Evolutionary conservation across 108 stramenopile genomes (phyloP).

Genomic region (Bacterosira constricta): DNA sequence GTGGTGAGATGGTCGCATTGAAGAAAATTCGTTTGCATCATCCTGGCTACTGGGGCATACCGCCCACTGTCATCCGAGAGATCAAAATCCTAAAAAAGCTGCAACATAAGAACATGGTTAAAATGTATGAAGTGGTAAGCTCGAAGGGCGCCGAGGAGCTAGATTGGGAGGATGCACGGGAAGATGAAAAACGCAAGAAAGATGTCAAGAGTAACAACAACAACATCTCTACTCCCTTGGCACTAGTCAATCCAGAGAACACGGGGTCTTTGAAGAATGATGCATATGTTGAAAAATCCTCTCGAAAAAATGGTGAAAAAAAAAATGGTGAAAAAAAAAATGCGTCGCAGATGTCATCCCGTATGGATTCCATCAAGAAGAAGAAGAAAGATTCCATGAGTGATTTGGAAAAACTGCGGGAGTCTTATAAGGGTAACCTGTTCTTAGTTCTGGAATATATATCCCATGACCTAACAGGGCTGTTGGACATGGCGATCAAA

Average conservation of each 20-base stretch:
- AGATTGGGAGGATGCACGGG: conserved; percentile 70
- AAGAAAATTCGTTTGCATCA: conserved; percentile 84
- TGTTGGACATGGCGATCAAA: conserved; percentile 78
- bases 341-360: conserved; percentile 15
- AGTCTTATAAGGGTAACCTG: conserved; percentile 84
- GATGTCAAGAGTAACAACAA: conserved; percentile 8
- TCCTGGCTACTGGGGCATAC: conserved; percentile 71
- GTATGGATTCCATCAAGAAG: conserved; percentile 14
- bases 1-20: conserved; percentile 68
- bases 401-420: conserved; percentile 41
- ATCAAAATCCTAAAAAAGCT: conserved; percentile 85
- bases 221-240: conserved; percentile 19
- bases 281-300: background rate
- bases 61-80: conserved; percentile 81
- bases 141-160: conserved; percentile 81
- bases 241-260: conserved; percentile 4
- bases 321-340: conserved; percentile 34
- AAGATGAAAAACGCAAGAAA: conserved; percentile 40
- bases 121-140: conserved; percentile 84
- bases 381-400: conserved; percentile 11
- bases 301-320: conserved; percentile 17
- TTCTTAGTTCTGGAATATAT: conserved; percentile 86
- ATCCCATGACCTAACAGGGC: conserved; percentile 81
- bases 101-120: conserved; percentile 72
- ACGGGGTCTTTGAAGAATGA: background rate